Base-by-base conservation (phyloP, 1,284 basidiomycete genomes). In the Cerrena zonata region DNA sequence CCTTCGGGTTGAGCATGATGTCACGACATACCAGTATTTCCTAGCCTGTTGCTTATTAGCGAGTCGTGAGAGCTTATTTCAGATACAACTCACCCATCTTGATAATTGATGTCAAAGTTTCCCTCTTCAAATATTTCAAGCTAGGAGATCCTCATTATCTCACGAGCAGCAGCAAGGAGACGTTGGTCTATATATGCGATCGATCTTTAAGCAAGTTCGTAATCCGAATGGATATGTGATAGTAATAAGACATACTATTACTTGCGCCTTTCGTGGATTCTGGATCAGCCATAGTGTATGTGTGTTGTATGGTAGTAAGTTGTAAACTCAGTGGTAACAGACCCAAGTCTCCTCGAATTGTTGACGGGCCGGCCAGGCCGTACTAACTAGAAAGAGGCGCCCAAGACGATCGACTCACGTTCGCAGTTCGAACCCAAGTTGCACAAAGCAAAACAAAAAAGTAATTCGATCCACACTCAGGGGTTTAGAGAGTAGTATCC, bases 121-220 rank as follows among this genome's bases (percentile, higher is more conserved):
- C 73, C 76, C 43, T 78, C 54, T 27, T 80, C 70, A 42, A 91
- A 78, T 4, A 87, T 73, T 49, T 84, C 79, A 3, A 77, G 60
- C 19, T n/a, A 91, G 63, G 55, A 88, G 63, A 5, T 86, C 86
- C 59, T 84, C 82, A 66, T 89, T 84, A 69, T 92, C 89, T 68
- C 64, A 62, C 88, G 82, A 22, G 88, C 89, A 19, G 89, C 89
- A 10, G 82, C 81, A 30, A 91, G 70, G 45, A 92, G 71, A 43
- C 80, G 75, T 69, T 90, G 83, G 63, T 89, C 89, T 91, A 59
- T 27, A 25, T 36, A 47, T 41, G 44, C 46, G 27, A 23, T 22
- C 19, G 47, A 37, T 42, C 40, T 45, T 30, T 49, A 19, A 47
- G 38, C 25, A 23, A 42, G 46, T 37, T 24, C 43, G 38, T 22